Evolutionary conservation across 306 rosid species (phyloP).

Genomic region (Abrus precatorius): DNA sequence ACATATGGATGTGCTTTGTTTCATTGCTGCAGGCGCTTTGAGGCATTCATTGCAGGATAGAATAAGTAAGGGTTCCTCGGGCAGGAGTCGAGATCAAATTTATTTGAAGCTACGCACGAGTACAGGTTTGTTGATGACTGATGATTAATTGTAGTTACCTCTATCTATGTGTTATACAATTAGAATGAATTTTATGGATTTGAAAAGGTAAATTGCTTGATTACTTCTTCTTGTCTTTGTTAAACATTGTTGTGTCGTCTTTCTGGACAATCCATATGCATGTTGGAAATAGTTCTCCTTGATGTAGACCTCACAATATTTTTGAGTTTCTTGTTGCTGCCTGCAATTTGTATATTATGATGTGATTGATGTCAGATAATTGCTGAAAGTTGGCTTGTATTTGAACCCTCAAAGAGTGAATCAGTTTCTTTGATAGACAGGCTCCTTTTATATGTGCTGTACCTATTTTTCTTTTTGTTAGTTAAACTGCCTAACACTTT

Average conservation of each 20-base stretch:
- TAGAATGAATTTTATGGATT: slow-evolving; percentile 7
- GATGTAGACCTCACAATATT: slow-evolving; percentile 1
- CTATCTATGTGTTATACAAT: slow-evolving; percentile 26
- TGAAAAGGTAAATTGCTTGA: not conserved
- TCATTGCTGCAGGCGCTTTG: slow-evolving; percentile 74
- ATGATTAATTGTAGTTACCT: slow-evolving; percentile 34
- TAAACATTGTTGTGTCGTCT: not conserved
- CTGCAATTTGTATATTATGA: slow-evolving; percentile 5
- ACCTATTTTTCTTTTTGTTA: slow-evolving; percentile 3
- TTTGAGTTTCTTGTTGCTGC: slow-evolving; percentile 9
- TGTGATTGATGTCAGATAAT: not conserved
- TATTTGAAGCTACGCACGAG: slow-evolving; percentile 90
- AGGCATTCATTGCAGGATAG: slow-evolving; percentile 96
- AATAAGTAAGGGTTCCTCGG: slow-evolving; percentile 79
- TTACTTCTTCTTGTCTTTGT: not conserved
- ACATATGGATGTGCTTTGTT: slow-evolving; percentile 25
- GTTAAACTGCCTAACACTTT: slow-evolving; percentile 28
- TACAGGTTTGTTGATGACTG: slow-evolving; percentile 70
- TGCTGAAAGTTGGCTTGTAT: slow-evolving; percentile 20
- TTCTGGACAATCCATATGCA: not conserved
- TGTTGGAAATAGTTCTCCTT: slow-evolving; percentile 7
- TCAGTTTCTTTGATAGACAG: slow-evolving; percentile 33
- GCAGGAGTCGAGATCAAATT: slow-evolving; percentile 86
- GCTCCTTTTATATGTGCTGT: slow-evolving; percentile 21
- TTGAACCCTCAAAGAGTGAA: slow-evolving; percentile 18